Percentiles rank a stretch among this genome's conserved stretches.
Conservation (phyloP, 192 early-diverging fungal genomes). For the Entrophospora sp. region DNA sequence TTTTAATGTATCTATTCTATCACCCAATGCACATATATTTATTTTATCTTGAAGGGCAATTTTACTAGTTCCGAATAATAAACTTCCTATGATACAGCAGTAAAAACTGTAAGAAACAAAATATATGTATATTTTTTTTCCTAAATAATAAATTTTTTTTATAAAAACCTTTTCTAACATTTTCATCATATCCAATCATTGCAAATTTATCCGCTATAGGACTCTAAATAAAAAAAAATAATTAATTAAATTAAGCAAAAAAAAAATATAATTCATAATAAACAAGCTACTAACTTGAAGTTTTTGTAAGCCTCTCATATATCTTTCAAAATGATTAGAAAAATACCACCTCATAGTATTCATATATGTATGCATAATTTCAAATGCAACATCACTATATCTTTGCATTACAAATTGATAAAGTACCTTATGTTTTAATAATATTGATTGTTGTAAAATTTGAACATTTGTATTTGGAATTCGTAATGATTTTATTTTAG, state of each 20-base stretch:
- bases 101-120: too few species aligned
- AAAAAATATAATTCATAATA: neutral
- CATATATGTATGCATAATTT: constrained; percentile 82
- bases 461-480: constrained; percentile 88
- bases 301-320: constrained; percentile 63
- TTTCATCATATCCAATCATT: constrained; percentile 82
- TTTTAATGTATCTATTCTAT: constrained; percentile 69
- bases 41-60: constrained; percentile 64
- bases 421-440: constrained; percentile 87
- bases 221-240: constrained; percentile 29
- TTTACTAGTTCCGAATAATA: constrained; percentile 62
- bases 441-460: constrained; percentile 83
- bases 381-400: constrained; percentile 76
- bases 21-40: constrained; percentile 78
- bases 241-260: neutral
- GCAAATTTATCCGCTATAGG: constrained; percentile 73
- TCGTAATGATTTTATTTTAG: constrained; percentile 77
- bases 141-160: neutral
- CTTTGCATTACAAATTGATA: constrained; percentile 86
- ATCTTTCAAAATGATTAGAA: constrained; percentile 83
- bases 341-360: constrained; percentile 81
- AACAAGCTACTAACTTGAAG: constrained; percentile 49
- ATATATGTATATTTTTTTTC: too few species aligned
- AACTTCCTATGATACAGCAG: constrained; percentile 23
- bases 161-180: constrained; percentile 46